Percentiles rank a stretch among this genome's conserved stretches.
Evolutionary conservation across 176 grass and related monocot species (phyloP).

Genomic region (Aegilops tauschii): DNA sequence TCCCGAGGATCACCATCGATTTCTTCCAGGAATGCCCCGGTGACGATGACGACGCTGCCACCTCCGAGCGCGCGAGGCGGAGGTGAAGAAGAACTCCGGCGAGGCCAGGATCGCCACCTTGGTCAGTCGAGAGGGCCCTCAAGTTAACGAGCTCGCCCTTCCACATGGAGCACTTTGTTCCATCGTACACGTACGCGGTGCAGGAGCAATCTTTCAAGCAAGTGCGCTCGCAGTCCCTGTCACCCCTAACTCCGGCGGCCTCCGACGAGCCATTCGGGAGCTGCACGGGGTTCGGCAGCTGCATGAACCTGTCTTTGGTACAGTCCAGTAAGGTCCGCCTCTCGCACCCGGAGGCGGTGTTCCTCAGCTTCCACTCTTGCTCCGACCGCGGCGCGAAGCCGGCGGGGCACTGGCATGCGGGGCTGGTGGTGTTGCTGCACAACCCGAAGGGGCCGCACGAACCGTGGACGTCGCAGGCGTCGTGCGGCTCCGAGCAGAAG

Average conservation of each 20-base stretch:
- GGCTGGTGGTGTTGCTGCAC: constrained; percentile 44
- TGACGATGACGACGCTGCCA: neutral
- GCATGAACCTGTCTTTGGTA: constrained; percentile 29
- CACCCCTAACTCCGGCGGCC: constrained; percentile 20
- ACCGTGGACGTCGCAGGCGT: constrained; percentile 51
- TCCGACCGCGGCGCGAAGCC: constrained; percentile 30
- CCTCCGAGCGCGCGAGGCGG: constrained; percentile 42
- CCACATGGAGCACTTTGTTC: constrained; percentile 30
- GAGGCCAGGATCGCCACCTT: neutral
- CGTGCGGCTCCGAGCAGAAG: constrained; percentile 44
- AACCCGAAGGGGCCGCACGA: constrained; percentile 49
- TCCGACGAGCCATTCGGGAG: constrained; percentile 14
- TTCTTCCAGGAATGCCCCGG: constrained; percentile 34
- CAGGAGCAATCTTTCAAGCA: constrained; percentile 44
- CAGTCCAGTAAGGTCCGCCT: constrained; percentile 30
- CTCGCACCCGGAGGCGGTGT: constrained; percentile 35
- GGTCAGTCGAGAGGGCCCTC: neutral
- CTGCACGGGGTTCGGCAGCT: constrained; percentile 33
- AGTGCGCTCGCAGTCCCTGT: constrained; percentile 30
- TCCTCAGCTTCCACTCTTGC: constrained; percentile 29
- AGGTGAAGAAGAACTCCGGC: constrained; percentile 19
- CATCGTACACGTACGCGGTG: constrained; percentile 34
- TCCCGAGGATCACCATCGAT: constrained; percentile 28
- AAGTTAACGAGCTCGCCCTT: constrained; percentile 34
- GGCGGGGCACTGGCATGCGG: constrained; percentile 42